Evolutionary conservation across 768 basidiomycete species (phyloP), one percentile per base, ranked within the genome.

Genomic region (Leccinum aurantiacum): DNA sequence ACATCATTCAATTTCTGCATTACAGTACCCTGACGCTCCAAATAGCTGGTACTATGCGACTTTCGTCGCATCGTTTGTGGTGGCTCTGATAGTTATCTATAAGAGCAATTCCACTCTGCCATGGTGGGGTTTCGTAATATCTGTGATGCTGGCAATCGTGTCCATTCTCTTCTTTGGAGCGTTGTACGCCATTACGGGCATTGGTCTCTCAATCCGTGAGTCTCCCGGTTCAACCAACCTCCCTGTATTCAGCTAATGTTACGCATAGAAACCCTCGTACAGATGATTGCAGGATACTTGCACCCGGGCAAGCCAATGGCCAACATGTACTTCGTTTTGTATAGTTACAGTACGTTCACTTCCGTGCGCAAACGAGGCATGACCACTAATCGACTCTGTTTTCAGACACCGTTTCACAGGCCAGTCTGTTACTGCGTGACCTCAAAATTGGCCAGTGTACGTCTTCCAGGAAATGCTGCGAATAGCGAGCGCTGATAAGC

Each of bases 81-180:
- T 84, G 69, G 83, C 83, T 0, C 77, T 86, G 74, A 78, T 79
- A 5, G 80, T 81, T 6, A 75, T 81, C 61, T 86, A 86, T 68
- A 79, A 80, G 44, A 81, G 78, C 15, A 61, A 79, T 54, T 82
- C 84, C 11, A 81, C 78, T 3, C 67, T 87, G 35, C 84, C 85
- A 11, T 85, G 85, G 85, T 85, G 82, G 82, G 82, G 78, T 3
- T 71, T 84, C 54, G 73, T 83, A 56, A 78, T 86, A n/a, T 76
- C 78, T n/a, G 66, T 88, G 35, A 68, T 85, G 29, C 72, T 88
- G 56, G 78, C 84, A 0, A 65, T 74, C 2, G 60, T 83, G 35
- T 82, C 80, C 61, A 67, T 84, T 50, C 77, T 84, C 6, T 82
- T 87, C 71, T 76, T 84, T 53, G 77, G 81, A 15, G 81, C 84